Evolutionary conservation across 768 basidiomycete species (phyloP).

Genomic region (Boletellus ananiceps): DNA sequence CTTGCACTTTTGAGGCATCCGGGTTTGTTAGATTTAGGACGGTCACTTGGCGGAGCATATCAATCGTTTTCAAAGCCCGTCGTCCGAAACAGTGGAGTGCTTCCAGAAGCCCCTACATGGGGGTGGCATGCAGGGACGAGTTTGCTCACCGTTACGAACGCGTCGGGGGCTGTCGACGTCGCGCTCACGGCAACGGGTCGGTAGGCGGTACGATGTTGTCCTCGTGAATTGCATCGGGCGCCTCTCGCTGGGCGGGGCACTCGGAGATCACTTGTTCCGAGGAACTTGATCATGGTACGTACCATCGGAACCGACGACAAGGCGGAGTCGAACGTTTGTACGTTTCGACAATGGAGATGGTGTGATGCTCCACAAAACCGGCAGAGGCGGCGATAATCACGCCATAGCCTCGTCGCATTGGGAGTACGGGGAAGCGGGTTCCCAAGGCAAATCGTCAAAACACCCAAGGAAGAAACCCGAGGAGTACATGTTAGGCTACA

Average conservation of each 20-base stretch:
- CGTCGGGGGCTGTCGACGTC: no score
- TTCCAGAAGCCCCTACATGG: not conserved
- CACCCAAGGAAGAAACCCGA: not conserved
- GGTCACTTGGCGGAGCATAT: conserved; percentile 2
- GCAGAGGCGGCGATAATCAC: conserved; percentile 1
- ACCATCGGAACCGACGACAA: not conserved
- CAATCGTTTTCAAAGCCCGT: not conserved
- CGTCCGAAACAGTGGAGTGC: not conserved
- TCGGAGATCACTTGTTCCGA: no score
- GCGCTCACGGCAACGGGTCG: no score
- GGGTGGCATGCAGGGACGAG: not conserved
- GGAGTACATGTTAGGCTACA: not conserved
- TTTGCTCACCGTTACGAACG: not conserved
- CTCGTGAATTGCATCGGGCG: no score
- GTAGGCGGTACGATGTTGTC: not conserved
- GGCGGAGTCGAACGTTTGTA: not conserved
- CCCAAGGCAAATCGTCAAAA: not conserved
- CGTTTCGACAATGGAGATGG: not conserved
- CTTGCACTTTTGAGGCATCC: conserved; percentile 1
- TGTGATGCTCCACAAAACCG: not conserved
- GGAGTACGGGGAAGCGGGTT: no score
- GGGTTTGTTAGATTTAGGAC: not conserved
- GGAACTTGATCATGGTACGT: no score
- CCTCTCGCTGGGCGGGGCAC: no score
- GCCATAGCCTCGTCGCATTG: not conserved